Evolutionary conservation across 306 rosid genomes (phyloP).

Genomic region (Dalbergia oliveri): DNA sequence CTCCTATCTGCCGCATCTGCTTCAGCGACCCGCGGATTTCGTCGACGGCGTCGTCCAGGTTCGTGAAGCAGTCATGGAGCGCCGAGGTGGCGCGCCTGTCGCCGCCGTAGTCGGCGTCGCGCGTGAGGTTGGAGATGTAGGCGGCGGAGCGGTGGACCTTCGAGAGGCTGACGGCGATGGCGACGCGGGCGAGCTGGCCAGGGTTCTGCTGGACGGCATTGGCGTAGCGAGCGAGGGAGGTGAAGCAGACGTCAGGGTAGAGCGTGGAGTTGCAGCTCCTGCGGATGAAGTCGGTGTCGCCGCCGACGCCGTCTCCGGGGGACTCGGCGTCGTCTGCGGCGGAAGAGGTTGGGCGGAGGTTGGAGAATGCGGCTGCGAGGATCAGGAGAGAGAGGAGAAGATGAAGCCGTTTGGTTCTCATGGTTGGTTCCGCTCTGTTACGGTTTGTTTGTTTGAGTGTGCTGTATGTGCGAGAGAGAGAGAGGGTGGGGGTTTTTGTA

Average conservation of each 20-base stretch:
- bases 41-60: conserved; percentile 86
- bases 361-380: conserved; percentile 42
- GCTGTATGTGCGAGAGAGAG: neutral
- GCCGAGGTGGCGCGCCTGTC: conserved; percentile 66
- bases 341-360: neutral
- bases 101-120: conserved; percentile 62
- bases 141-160: conserved; percentile 61
- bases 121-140: conserved; percentile 71
- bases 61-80: conserved; percentile 82
- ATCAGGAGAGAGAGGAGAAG: conserved; percentile 20
- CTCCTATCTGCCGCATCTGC: conserved; percentile 81
- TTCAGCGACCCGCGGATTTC: conserved; percentile 87
- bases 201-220: conserved; percentile 74
- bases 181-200: conserved; percentile 81
- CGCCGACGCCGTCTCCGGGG: neutral
- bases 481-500: conserved; percentile 42
- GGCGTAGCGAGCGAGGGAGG: conserved; percentile 86
- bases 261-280: conserved; percentile 76
- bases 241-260: conserved; percentile 88
- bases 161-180: conserved; percentile 74
- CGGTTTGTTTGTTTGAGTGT: neutral
- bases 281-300: conserved; percentile 75
- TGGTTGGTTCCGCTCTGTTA: neutral
- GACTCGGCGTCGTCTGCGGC: conserved; percentile 2
- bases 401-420: conserved; percentile 45